A percentile compares a stretch with the other conserved stretches of the same genome.
Evolutionary conservation across 2,329 filamentous ascomycete genomes (phyloP).

Genomic region (Aspergillus terreus): DNA sequence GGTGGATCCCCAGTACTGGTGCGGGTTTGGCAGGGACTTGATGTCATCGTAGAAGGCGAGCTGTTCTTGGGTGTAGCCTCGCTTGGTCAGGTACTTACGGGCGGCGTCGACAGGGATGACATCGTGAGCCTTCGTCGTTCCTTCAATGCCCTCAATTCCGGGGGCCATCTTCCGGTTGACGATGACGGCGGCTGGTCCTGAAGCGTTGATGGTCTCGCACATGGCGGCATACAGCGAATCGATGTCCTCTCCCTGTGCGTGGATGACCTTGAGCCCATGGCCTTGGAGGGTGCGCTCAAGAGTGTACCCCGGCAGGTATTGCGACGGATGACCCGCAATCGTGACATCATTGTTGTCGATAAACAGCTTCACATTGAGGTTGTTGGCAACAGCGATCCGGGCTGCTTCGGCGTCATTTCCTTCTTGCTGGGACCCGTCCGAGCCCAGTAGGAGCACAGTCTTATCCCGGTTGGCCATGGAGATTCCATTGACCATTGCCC

Average conservation of each 20-base stretch:
- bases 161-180: conserved; percentile 35
- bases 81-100: conserved; percentile 33
- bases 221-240: conserved; percentile 34
- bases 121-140: conserved; percentile 34
- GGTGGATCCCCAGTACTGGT: conserved; percentile 31
- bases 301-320: conserved; percentile 37
- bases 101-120: conserved; percentile 37
- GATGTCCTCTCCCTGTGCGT: conserved; percentile 34
- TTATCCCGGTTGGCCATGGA: conserved; percentile 36
- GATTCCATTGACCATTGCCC: conserved; percentile 38
- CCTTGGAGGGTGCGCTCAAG: conserved; percentile 31
- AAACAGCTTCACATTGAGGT: conserved; percentile 38
- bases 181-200: conserved; percentile 32
- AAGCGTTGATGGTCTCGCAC: conserved; percentile 27
- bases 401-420: conserved; percentile 41
- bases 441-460: conserved; percentile 35
- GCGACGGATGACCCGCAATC: conserved; percentile 38
- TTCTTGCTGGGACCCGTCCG: conserved; percentile 41
- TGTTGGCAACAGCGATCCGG: conserved; percentile 34
- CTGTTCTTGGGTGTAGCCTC: conserved; percentile 31
- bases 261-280: conserved; percentile 35
- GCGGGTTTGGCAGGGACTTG: conserved; percentile 27
- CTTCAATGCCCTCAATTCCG: conserved; percentile 35
- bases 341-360: conserved; percentile 42
- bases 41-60: conserved; percentile 35